Conservation (phyloP, 306 rosid species). For the Delonix regia region DNA sequence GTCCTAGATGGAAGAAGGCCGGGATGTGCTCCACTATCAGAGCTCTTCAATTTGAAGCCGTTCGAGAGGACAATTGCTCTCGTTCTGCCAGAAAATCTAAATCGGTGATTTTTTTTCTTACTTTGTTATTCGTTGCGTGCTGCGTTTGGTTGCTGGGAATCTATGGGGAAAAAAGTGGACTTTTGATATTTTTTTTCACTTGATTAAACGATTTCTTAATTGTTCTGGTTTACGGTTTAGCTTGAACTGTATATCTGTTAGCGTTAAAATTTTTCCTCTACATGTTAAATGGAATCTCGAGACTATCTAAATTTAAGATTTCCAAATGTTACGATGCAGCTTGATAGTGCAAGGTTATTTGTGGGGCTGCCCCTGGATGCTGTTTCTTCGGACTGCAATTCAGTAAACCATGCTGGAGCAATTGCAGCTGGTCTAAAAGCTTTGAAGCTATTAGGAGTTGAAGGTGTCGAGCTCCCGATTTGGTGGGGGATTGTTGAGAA, state of each 20-base stretch:
- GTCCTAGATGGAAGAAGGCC: slow-evolving; percentile 46
- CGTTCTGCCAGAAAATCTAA: slow-evolving; percentile 46
- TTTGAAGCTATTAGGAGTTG: slow-evolving; percentile 28
- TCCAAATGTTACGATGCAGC: background rate
- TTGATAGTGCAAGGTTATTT: slow-evolving; percentile 6
- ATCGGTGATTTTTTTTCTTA: slow-evolving; percentile 51
- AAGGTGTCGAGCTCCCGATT: slow-evolving; percentile 20
- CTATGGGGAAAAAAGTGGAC: background rate
- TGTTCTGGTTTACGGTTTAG: background rate
- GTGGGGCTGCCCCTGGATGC: slow-evolving; percentile 26
- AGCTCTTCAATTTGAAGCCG: slow-evolving; percentile 57
- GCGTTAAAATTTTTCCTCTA: background rate
- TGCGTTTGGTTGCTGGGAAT: background rate
- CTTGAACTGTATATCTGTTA: background rate
- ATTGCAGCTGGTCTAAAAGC: slow-evolving; percentile 18
- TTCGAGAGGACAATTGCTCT: slow-evolving; percentile 42
- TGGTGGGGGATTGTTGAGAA: slow-evolving; percentile 31
- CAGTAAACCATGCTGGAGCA: slow-evolving; percentile 20
- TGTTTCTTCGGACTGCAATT: slow-evolving; percentile 8
- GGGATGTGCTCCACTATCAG: slow-evolving; percentile 49
- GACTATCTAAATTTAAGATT: background rate
- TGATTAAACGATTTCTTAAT: background rate
- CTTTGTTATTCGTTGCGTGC: background rate
- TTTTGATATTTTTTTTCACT: background rate
- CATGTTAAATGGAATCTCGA: too few relatives aligned